A percentile compares a stretch with the other conserved stretches of the same genome.
These are phyloP conservation scores for Thermomyces lanuginosus DNA, from an alignment of 2,329 filamentous ascomycete species.

Conservation along the genomic window DNA sequence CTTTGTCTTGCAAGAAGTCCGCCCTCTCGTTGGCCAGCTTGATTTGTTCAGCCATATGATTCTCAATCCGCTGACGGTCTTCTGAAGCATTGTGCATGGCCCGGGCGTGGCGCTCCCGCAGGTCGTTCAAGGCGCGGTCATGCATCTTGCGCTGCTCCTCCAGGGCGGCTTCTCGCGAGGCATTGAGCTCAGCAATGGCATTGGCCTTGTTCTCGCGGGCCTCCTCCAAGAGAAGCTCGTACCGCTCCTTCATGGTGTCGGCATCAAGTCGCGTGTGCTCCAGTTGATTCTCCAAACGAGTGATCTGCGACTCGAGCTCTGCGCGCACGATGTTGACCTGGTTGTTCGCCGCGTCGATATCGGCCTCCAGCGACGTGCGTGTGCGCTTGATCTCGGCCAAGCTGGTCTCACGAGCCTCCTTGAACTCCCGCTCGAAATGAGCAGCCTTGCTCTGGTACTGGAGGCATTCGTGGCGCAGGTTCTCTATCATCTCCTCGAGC, in stretches of 20 bases:
- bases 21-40: slow-evolving; percentile 70
- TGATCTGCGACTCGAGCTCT: slow-evolving; percentile 65
- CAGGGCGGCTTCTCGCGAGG: slow-evolving; percentile 38
- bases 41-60: slow-evolving; percentile 65
- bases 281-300: slow-evolving; percentile 54
- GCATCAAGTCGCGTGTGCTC: slow-evolving; percentile 64
- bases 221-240: slow-evolving; percentile 73
- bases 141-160: slow-evolving; percentile 47
- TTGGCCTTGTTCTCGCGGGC: slow-evolving; percentile 52
- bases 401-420: slow-evolving; percentile 65
- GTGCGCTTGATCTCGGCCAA: slow-evolving; percentile 67
- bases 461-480: slow-evolving; percentile 41
- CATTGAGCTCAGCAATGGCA: slow-evolving; percentile 38
- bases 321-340: slow-evolving; percentile 70
- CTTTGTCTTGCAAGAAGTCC: slow-evolving; percentile 70
- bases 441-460: slow-evolving; percentile 53
- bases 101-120: slow-evolving; percentile 58
- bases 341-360: slow-evolving; percentile 69
- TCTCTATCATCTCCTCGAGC: slow-evolving; percentile 41
- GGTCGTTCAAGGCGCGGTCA: slow-evolving; percentile 56
- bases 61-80: slow-evolving; percentile 65
- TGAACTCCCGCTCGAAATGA: slow-evolving; percentile 63
- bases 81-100: slow-evolving; percentile 58
- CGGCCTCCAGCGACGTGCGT: slow-evolving; percentile 59
- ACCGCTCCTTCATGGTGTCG: slow-evolving; percentile 63